phyloP scores from a whole-genome alignment of 148 eudicot genomes.

The Amaranthus palmeri region DNA sequence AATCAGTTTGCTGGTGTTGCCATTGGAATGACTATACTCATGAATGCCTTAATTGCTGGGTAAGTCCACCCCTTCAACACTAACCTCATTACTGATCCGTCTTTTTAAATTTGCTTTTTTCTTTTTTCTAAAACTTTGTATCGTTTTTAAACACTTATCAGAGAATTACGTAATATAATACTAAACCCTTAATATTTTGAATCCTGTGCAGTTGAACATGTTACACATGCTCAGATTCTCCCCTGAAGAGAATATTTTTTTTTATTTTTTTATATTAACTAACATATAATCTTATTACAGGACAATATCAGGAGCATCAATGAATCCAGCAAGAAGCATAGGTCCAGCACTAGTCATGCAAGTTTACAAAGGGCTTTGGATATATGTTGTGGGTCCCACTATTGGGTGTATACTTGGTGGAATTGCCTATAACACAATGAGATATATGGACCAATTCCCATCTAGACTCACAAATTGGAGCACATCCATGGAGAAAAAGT shows the following conservation, averaged over 20 bases:
- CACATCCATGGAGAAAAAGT: constrained; percentile 9
- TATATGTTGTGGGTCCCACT: constrained; percentile 58
- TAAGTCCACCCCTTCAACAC: constrained; percentile 9
- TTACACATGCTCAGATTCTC: too few species aligned
- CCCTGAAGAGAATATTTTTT: neutral
- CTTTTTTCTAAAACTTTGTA: too few species aligned
- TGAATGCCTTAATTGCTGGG: constrained; percentile 55
- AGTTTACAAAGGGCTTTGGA: constrained; percentile 55
- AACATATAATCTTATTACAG: constrained; percentile 24
- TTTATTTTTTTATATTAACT: neutral
- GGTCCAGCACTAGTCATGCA: constrained; percentile 61
- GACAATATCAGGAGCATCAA: constrained; percentile 69
- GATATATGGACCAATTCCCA: constrained; percentile 39
- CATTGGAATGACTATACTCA: constrained; percentile 52
- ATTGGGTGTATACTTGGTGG: constrained; percentile 55
- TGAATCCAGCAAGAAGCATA: constrained; percentile 82
- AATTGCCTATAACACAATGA: constrained; percentile 39
- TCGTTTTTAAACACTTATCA: too few species aligned
- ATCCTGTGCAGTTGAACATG: too few species aligned
- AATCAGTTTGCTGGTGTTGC: constrained; percentile 62
- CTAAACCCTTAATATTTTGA: too few species aligned
- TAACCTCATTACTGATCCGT: too few species aligned
- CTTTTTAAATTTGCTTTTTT: too few species aligned
- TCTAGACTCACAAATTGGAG: constrained; percentile 8
- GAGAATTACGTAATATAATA: too few species aligned